Conservation (phyloP, 78 protist species). For the Mastigamoeba balamuthi region DNA sequence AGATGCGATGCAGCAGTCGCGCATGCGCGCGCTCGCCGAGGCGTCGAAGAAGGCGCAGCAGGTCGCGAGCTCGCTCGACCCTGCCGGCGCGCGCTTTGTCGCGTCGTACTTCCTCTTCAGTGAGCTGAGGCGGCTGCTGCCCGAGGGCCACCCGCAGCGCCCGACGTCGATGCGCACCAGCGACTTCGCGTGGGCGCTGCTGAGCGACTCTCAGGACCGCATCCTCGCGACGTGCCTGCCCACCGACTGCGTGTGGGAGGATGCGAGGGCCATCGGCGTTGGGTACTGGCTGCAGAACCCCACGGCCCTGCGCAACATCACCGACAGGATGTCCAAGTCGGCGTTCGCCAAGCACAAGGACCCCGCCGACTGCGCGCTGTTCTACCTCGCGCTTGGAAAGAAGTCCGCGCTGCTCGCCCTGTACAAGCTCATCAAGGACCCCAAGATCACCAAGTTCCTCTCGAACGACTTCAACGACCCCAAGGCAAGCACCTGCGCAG, state of each 20-base stretch:
- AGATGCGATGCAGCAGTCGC: too few species aligned
- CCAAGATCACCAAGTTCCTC: not conserved
- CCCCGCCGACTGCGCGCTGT: not conserved
- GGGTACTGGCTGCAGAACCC: not conserved
- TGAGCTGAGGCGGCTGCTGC: too few species aligned
- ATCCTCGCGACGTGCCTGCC: not conserved
- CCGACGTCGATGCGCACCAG: not conserved
- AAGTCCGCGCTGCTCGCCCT: not conserved
- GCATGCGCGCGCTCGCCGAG: too few species aligned
- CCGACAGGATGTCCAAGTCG: not conserved
- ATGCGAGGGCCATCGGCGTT: not conserved
- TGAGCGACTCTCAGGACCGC: not conserved
- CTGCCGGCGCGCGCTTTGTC: too few species aligned
- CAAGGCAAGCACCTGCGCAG: too few species aligned
- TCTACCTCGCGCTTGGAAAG: not conserved
- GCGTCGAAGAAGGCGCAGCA: too few species aligned
- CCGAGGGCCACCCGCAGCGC: too few species aligned
- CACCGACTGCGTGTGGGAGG: not conserved
- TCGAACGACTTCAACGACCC: not conserved
- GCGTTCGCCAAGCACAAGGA: not conserved
- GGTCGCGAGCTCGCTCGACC: too few species aligned
- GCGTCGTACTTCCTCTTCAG: too few species aligned
- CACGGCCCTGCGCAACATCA: not conserved
- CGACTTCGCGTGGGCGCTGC: not conserved
- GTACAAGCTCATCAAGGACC: not conserved